Evolutionary conservation across 257 asterid genomes (phyloP).

Genomic region (Paulownia fortunei): DNA sequence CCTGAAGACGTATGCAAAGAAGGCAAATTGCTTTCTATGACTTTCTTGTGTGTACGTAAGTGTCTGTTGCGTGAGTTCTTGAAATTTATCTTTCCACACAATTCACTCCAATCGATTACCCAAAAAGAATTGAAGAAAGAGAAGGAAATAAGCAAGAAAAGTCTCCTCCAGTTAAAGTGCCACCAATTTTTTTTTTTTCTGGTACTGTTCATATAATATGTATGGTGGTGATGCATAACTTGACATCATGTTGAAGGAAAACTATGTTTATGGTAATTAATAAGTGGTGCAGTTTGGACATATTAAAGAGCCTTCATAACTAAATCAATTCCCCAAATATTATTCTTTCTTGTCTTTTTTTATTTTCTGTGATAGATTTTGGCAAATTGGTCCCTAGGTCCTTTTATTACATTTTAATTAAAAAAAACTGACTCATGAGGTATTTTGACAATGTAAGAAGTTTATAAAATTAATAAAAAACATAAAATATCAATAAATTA

Average conservation of each 20-base stretch:
- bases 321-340: neutral
- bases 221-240: neutral
- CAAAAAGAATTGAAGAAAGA: neutral
- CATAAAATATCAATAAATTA: no score
- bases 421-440: no score
- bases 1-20: neutral
- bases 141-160: neutral
- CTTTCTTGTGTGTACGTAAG: neutral
- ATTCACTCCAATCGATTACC: neutral
- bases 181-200: slow-evolving; percentile 4
- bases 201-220: slow-evolving; percentile 9
- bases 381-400: neutral
- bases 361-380: no score
- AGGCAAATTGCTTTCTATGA: neutral
- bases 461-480: no score
- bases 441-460: no score
- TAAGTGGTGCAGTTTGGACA: neutral
- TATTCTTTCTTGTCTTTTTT: no score
- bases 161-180: neutral
- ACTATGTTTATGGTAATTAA: neutral
- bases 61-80: neutral
- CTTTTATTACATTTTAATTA: no score
- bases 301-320: neutral
- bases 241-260: neutral
- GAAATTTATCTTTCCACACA: neutral